Evolutionary conservation across 352 stramenopile genomes (phyloP).

Genomic region (Globisporangium irregulare): DNA sequence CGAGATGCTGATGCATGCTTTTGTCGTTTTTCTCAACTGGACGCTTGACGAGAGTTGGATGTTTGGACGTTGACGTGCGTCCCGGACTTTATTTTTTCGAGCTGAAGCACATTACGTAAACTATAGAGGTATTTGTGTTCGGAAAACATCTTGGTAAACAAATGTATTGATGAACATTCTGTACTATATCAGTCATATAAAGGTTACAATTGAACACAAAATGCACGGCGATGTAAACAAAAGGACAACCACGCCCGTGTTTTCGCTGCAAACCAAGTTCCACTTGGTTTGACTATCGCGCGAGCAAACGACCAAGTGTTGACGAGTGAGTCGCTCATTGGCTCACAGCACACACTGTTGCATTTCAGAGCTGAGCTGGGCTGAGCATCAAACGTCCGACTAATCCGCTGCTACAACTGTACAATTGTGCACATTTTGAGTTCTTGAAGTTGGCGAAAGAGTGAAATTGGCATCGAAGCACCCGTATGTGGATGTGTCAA

Average conservation of each 20-base stretch:
- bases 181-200: background rate
- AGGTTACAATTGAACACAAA: background rate
- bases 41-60: background rate
- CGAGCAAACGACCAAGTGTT: background rate
- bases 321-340: background rate
- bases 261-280: background rate
- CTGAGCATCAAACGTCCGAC: background rate
- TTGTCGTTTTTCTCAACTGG: background rate
- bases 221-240: background rate
- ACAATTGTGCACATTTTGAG: background rate
- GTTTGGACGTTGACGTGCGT: background rate
- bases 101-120: background rate
- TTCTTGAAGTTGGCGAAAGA: background rate
- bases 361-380: background rate
- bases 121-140: background rate
- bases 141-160: background rate
- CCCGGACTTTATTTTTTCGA: background rate
- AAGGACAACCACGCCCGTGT: background rate
- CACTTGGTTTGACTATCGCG: background rate
- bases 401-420: background rate
- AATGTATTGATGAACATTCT: background rate
- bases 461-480: background rate
- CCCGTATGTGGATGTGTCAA: slow-evolving; percentile 1
- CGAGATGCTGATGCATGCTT: background rate
- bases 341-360: background rate